Evolutionary conservation across 23 red algal genomes (phyloP).

Genomic region (Gracilaria gracilis): DNA sequence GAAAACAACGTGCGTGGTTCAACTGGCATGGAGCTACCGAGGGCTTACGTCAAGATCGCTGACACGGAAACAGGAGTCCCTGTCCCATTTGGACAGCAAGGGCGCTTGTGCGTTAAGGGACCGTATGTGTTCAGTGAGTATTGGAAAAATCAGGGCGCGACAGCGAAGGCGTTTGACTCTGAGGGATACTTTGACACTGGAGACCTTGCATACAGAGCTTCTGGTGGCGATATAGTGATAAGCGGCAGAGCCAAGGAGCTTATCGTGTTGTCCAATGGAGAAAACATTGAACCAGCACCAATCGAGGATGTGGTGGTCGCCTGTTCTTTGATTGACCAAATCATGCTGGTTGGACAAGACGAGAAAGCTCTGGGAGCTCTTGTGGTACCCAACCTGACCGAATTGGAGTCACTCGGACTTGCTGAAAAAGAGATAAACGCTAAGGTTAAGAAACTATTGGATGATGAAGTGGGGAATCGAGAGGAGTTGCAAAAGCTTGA

Average conservation of each 20-base stretch:
- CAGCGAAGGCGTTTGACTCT: slow-evolving; percentile 80
- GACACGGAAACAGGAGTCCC: slow-evolving; percentile 77
- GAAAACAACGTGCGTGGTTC: slow-evolving; percentile 90
- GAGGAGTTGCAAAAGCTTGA: slow-evolving; percentile 37
- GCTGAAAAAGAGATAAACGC: slow-evolving; percentile 22
- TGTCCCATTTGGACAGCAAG: slow-evolving; percentile 70
- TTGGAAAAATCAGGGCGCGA: slow-evolving; percentile 74
- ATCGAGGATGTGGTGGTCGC: slow-evolving; percentile 89
- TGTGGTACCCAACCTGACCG: slow-evolving; percentile 83
- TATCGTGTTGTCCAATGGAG: slow-evolving; percentile 94
- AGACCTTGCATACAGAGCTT: slow-evolving; percentile 84
- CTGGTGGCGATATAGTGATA: slow-evolving; percentile 91
- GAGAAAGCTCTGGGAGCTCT: slow-evolving; percentile 87
- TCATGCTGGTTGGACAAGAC: slow-evolving; percentile 98
- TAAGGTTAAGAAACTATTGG: slow-evolving; percentile 1
- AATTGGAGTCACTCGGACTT: slow-evolving; percentile 54
- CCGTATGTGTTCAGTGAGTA: slow-evolving; percentile 85
- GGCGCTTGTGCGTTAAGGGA: slow-evolving; percentile 74
- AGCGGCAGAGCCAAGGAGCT: slow-evolving; percentile 93
- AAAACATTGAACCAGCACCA: slow-evolving; percentile 94
- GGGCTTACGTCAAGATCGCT: slow-evolving; percentile 77
- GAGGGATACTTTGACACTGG: slow-evolving; percentile 98
- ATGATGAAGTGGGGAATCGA: slow-evolving; percentile 28
- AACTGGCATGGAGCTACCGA: slow-evolving; percentile 69
- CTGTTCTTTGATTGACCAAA: slow-evolving; percentile 83